phyloP scores from a whole-genome alignment of 148 eudicot genomes.

The Vaccinium macrocarpon region DNA sequence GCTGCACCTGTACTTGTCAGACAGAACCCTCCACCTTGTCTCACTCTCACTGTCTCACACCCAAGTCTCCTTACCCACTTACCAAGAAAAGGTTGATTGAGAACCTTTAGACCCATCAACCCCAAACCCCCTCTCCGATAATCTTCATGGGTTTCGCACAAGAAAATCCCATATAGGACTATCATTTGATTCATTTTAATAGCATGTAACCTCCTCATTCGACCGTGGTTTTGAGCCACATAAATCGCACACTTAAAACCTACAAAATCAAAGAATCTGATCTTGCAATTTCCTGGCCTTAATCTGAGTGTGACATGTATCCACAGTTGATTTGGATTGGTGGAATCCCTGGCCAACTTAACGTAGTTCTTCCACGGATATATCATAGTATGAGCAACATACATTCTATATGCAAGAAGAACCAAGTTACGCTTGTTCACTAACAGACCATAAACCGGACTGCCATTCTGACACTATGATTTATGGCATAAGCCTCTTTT shows the following conservation, averaged over 20 bases:
- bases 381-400: not conserved
- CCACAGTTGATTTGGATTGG: not conserved
- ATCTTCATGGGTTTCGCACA: not conserved
- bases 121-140: not conserved
- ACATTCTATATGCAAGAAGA: not conserved
- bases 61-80: not conserved
- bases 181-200: not conserved
- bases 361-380: not conserved
- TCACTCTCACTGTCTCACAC: not conserved
- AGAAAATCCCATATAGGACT: not conserved
- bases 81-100: not conserved
- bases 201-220: not conserved
- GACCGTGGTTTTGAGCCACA: slow-evolving; percentile 5
- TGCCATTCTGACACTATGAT: not conserved
- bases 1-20: not conserved
- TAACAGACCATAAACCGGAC: not conserved
- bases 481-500: slow-evolving; percentile 8
- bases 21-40: not conserved
- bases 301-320: not conserved
- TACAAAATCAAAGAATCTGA: not conserved
- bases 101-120: not conserved
- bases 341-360: slow-evolving; percentile 9
- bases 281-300: not conserved
- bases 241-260: not conserved
- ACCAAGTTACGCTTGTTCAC: not conserved